Evolutionary conservation across 805 yeast genomes (phyloP).

Genomic region (Wickerhamiella australiensis): DNA sequence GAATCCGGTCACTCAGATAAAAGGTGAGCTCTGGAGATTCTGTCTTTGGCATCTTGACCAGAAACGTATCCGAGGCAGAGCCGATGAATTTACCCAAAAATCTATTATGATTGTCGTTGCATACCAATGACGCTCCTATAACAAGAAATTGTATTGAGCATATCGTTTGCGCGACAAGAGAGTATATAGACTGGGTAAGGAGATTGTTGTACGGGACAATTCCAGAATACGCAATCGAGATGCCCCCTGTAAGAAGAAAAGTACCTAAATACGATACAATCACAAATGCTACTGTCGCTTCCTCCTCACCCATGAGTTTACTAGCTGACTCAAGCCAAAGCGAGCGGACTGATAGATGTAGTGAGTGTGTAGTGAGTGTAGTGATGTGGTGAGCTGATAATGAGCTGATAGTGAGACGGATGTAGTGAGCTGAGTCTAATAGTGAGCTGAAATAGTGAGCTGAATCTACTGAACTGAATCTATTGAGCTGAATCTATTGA

Average conservation of each 20-base stretch:
- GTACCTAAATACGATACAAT: slow-evolving; percentile 5
- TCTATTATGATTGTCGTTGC: slow-evolving; percentile 29
- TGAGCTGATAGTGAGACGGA: too few relatives aligned
- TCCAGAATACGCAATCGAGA: slow-evolving; percentile 53
- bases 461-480: too few relatives aligned
- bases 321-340: background rate
- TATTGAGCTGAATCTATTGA: too few relatives aligned
- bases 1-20: slow-evolving; percentile 33
- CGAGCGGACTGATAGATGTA: too few relatives aligned
- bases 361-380: too few relatives aligned
- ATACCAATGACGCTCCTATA: slow-evolving; percentile 55
- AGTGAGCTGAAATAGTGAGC: too few relatives aligned
- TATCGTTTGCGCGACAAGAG: slow-evolving; percentile 47
- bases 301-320: background rate
- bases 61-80: slow-evolving; percentile 40
- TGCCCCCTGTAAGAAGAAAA: slow-evolving; percentile 19
- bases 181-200: slow-evolving; percentile 50
- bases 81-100: slow-evolving; percentile 37
- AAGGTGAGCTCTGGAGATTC: slow-evolving; percentile 29
- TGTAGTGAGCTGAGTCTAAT: too few relatives aligned
- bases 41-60: slow-evolving; percentile 30
- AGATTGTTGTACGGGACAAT: slow-evolving; percentile 56
- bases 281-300: slow-evolving; percentile 9
- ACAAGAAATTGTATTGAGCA: slow-evolving; percentile 58
- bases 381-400: too few relatives aligned